Conservation (phyloP, 2,329 filamentous ascomycete species). For the Neurospora crassa region DNA sequence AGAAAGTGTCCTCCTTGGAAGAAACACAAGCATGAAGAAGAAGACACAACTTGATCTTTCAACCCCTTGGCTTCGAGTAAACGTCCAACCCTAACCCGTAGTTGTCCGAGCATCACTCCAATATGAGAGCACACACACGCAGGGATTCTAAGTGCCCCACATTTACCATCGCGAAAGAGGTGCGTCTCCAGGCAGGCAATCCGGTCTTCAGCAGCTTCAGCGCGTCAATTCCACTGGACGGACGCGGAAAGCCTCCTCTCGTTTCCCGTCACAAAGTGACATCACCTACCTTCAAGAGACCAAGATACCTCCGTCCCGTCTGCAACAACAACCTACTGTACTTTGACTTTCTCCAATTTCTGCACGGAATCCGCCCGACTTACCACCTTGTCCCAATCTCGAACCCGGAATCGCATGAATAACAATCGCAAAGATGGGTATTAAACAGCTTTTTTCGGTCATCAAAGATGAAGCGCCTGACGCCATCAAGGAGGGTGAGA, state of each 20-base stretch:
- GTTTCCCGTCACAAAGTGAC: constrained; percentile 8
- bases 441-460: constrained; percentile 67
- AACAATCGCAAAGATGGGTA: constrained; percentile 40
- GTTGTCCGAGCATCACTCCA: not conserved
- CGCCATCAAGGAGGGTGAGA: constrained; percentile 91
- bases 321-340: not conserved
- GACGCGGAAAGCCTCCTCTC: constrained; percentile 5
- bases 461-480: constrained; percentile 92
- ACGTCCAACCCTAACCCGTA: not conserved
- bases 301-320: not conserved
- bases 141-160: constrained; percentile 11
- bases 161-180: constrained; percentile 3
- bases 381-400: not conserved
- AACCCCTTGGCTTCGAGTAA: not conserved
- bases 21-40: not conserved
- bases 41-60: not conserved
- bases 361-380: too few species aligned
- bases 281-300: constrained; percentile 12
- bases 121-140: not conserved
- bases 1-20: not conserved
- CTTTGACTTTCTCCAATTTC: constrained; percentile 8
- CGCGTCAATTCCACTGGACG: constrained; percentile 8
- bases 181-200: constrained; percentile 3
- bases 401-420: not conserved
- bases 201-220: not conserved